phyloP scores from a whole-genome alignment of 148 eudicot species.

The Vaccinium macrocarpon region DNA sequence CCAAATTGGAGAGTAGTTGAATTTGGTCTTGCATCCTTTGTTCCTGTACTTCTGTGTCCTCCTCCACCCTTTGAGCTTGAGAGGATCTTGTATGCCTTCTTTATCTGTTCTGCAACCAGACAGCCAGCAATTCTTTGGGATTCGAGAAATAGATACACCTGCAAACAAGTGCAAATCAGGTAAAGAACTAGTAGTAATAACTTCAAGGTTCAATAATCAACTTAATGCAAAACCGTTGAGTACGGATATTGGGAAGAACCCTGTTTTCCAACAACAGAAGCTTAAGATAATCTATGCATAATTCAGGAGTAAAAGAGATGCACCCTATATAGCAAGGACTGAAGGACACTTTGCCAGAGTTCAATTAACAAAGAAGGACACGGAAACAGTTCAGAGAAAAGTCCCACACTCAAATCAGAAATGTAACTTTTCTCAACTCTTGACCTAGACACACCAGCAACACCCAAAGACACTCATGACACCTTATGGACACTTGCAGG shows the following conservation, averaged over 20 bases:
- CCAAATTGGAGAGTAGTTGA: slow-evolving; percentile 70
- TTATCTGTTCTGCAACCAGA: slow-evolving; percentile 63
- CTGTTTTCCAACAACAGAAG: not conserved
- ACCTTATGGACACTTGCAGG: no score
- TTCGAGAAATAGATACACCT: slow-evolving; percentile 73
- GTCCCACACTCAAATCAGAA: no score
- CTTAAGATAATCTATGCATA: not conserved
- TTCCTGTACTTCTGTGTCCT: slow-evolving; percentile 4
- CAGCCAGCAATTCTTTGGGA: slow-evolving; percentile 70
- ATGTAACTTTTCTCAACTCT: no score
- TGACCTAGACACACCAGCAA: no score
- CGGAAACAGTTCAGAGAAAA: no score
- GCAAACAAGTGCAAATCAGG: slow-evolving; percentile 6
- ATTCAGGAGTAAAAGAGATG: not conserved
- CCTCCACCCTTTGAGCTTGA: slow-evolving; percentile 29
- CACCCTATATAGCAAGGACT: no score
- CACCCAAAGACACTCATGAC: no score
- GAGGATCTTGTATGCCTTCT: slow-evolving; percentile 53
- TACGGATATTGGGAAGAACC: not conserved
- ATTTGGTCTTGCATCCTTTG: slow-evolving; percentile 37
- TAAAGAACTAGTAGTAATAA: not conserved
- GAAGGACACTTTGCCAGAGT: no score
- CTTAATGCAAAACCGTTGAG: not conserved
- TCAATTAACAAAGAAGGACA: no score
- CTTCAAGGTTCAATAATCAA: not conserved